A percentile compares a stretch with the other conserved stretches of the same genome.
Conservation (phyloP, 2,329 filamentous ascomycete species). For the Didymella lethalis region DNA sequence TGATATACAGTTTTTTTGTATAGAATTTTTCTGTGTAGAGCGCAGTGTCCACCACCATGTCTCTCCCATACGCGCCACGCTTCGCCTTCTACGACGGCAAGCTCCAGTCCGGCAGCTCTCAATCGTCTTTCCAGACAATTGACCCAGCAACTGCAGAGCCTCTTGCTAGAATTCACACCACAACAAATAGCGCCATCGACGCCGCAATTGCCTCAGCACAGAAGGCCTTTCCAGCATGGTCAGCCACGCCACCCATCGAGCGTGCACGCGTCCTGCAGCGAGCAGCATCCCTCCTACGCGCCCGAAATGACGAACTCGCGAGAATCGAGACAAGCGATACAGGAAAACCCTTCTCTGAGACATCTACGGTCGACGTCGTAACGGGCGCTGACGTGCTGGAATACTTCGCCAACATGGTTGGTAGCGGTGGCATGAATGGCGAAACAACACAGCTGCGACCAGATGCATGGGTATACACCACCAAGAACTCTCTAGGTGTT, state of each 20-base stretch:
- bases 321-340: slow-evolving; percentile 83
- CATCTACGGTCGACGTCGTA: slow-evolving; percentile 80
- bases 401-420: slow-evolving; percentile 83
- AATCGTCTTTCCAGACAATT: slow-evolving; percentile 73
- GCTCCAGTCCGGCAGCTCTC: slow-evolving; percentile 66
- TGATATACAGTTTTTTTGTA: background rate
- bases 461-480: slow-evolving; percentile 83
- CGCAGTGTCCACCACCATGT: slow-evolving; percentile 29
- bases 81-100: slow-evolving; percentile 80
- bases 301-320: slow-evolving; percentile 81
- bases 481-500: slow-evolving; percentile 81
- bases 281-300: slow-evolving; percentile 75
- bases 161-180: slow-evolving; percentile 75
- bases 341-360: slow-evolving; percentile 85
- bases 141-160: slow-evolving; percentile 75
- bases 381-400: slow-evolving; percentile 87
- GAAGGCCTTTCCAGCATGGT: slow-evolving; percentile 78
- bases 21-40: background rate
- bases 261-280: slow-evolving; percentile 80
- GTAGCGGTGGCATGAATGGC: slow-evolving; percentile 79
- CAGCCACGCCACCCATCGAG: slow-evolving; percentile 74
- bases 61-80: slow-evolving; percentile 59
- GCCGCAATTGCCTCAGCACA: slow-evolving; percentile 75
- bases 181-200: slow-evolving; percentile 72
- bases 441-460: slow-evolving; percentile 77